Percentiles rank a stretch among this genome's conserved stretches.
Evolutionary conservation across 192 early-diverging fungal species (phyloP).

Genomic region (Fimicolochytrium jonesii): DNA sequence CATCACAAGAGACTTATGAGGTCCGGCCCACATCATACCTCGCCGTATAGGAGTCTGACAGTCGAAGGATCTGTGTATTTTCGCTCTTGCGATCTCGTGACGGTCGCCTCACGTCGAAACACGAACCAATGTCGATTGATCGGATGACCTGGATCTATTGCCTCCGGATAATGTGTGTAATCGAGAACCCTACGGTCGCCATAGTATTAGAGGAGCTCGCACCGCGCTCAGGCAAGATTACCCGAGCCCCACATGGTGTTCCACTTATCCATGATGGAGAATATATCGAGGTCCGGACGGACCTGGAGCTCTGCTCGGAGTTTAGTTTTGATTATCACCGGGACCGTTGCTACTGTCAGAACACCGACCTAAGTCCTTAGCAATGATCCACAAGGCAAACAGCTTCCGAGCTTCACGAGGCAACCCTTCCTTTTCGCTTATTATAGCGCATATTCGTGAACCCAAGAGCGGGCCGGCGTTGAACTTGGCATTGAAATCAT

Average conservation of each 20-base stretch:
- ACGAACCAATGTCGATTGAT: constrained; percentile 55
- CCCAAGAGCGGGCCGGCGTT: constrained; percentile 22
- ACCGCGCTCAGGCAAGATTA: too few species aligned
- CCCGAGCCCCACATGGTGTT: constrained; percentile 33
- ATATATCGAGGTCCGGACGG: constrained; percentile 43
- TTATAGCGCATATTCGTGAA: constrained; percentile 34
- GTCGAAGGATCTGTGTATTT: constrained; percentile 29
- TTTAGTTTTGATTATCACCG: too few species aligned
- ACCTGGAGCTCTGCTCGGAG: constrained; percentile 54
- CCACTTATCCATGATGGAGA: constrained; percentile 47
- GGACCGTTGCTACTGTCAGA: too few species aligned
- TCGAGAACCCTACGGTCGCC: constrained; percentile 36
- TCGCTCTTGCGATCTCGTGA: constrained; percentile 34
- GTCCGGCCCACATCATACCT: too few species aligned
- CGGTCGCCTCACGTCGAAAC: constrained; percentile 45
- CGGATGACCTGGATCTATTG: constrained; percentile 39
- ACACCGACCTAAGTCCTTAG: constrained; percentile 49
- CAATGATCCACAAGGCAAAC: constrained; percentile 55
- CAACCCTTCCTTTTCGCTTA: constrained; percentile 45
- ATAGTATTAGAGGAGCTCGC: too few species aligned
- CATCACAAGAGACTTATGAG: too few species aligned
- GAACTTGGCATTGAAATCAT: constrained; percentile 49
- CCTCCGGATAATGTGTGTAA: constrained; percentile 57
- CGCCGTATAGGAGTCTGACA: constrained; percentile 49
- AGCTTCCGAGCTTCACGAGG: constrained; percentile 19